Conservation (phyloP, 441 rosid species). For the Capsella rubella region DNA sequence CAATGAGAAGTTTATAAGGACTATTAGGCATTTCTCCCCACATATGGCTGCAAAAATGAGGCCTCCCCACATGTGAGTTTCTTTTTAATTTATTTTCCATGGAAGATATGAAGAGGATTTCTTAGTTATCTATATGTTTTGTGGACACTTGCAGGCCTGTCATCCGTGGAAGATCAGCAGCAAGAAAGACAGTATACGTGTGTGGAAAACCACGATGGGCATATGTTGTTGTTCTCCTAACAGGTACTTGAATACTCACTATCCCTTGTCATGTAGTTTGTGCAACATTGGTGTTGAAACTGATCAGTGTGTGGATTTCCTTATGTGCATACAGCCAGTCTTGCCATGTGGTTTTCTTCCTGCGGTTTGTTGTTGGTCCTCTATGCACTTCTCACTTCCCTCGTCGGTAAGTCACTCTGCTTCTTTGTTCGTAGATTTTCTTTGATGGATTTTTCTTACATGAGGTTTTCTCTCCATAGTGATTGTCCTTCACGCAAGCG, state of each 20-base stretch:
- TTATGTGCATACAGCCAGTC: conserved; percentile 56
- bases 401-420: conserved; percentile 61
- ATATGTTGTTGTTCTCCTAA: conserved; percentile 67
- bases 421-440: conserved; percentile 20
- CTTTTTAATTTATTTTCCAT: conserved; percentile 15
- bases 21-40: conserved; percentile 91
- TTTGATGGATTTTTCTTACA: conserved; percentile 16
- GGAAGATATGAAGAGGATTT: conserved; percentile 14
- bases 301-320: conserved; percentile 24
- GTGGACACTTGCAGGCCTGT: conserved; percentile 75
- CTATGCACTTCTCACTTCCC: conserved; percentile 82
- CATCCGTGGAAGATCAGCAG: conserved; percentile 91
- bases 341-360: conserved; percentile 85
- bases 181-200: conserved; percentile 77
- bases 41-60: conserved; percentile 98
- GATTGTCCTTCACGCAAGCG: conserved; percentile 86
- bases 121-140: conserved; percentile 28
- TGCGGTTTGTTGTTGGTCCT: conserved; percentile 84
- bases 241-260: conserved; percentile 55
- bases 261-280: neutral
- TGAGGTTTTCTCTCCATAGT: conserved; percentile 48
- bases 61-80: conserved; percentile 87
- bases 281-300: conserved; percentile 4
- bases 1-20: conserved; percentile 88
- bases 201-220: conserved; percentile 96